Evolutionary conservation across 805 yeast species (phyloP).

Genomic region (Kluyveromyces aestuarii): DNA sequence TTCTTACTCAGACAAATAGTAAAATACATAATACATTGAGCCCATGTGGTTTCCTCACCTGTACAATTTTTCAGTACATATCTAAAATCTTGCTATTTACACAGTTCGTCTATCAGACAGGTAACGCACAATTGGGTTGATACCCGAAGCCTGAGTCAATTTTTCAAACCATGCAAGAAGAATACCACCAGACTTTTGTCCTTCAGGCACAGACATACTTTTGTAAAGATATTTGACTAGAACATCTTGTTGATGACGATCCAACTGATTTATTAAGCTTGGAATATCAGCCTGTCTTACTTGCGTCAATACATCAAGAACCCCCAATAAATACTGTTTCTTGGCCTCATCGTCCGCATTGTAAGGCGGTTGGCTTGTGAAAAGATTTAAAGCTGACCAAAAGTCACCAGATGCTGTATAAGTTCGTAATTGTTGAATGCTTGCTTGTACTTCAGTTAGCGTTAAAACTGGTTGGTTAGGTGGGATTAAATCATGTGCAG

Average conservation of each 20-base stretch:
- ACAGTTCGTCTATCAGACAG: constrained; percentile 79
- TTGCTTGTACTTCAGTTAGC: constrained; percentile 44
- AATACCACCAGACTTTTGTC: constrained; percentile 80
- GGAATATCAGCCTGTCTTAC: constrained; percentile 62
- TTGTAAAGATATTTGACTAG: constrained; percentile 79
- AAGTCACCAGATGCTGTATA: constrained; percentile 65
- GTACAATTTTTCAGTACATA: not conserved
- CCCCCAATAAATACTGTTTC: constrained; percentile 39
- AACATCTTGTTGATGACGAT: constrained; percentile 59
- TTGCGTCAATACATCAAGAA: constrained; percentile 63
- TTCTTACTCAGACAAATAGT: too few relatives aligned
- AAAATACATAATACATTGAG: not conserved
- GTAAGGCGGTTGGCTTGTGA: constrained; percentile 73
- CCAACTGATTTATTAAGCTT: constrained; percentile 47
- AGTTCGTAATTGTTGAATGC: constrained; percentile 50
- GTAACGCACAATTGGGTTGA: constrained; percentile 81
- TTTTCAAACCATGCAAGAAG: constrained; percentile 89
- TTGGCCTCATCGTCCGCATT: constrained; percentile 50
- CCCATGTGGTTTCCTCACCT: not conserved
- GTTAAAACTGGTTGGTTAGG: constrained; percentile 44
- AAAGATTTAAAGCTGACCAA: constrained; percentile 51
- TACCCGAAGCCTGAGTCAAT: constrained; percentile 73
- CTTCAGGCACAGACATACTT: constrained; percentile 69
- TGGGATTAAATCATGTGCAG: constrained; percentile 53
- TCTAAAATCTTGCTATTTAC: constrained; percentile 20